These are phyloP conservation scores for Phytophthora pini DNA, from an alignment of 352 stramenopile genomes.

Conservation along the genomic window DNA sequence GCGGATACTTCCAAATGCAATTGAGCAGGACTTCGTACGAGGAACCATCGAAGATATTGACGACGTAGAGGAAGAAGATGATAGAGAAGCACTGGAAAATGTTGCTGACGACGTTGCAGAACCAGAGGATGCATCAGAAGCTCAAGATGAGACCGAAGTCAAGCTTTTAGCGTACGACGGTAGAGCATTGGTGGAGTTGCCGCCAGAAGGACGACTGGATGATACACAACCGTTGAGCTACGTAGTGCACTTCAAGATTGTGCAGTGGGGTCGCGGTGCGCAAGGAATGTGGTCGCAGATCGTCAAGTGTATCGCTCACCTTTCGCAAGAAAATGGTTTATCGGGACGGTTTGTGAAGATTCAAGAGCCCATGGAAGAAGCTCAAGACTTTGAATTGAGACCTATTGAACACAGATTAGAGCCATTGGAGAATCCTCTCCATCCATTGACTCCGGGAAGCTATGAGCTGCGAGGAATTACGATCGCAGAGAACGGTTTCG, in stretches of 20 bases:
- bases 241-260: slow-evolving; percentile 56
- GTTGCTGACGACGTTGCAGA: background rate
- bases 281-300: slow-evolving; percentile 41
- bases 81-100: background rate
- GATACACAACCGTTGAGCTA: slow-evolving; percentile 22
- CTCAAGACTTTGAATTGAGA: slow-evolving; percentile 40
- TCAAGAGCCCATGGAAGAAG: slow-evolving; percentile 29
- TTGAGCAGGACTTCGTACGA: background rate
- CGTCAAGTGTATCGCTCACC: slow-evolving; percentile 39
- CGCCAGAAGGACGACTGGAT: slow-evolving; percentile 7
- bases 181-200: slow-evolving; percentile 35
- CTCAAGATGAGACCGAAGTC: slow-evolving; percentile 6
- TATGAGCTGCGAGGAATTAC: slow-evolving; percentile 66
- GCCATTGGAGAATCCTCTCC: slow-evolving; percentile 32
- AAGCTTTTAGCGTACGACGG: slow-evolving; percentile 42
- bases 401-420: slow-evolving; percentile 32
- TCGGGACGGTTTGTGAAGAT: slow-evolving; percentile 39
- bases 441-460: slow-evolving; percentile 54
- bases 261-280: slow-evolving; percentile 41
- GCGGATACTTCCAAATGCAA: background rate
- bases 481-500: slow-evolving; percentile 60
- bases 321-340: slow-evolving; percentile 23
- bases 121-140: background rate
- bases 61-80: slow-evolving; percentile 18
- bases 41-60: slow-evolving; percentile 22